Evolutionary conservation across 306 rosid species (phyloP).

Genomic region (Trifolium pratense): DNA sequence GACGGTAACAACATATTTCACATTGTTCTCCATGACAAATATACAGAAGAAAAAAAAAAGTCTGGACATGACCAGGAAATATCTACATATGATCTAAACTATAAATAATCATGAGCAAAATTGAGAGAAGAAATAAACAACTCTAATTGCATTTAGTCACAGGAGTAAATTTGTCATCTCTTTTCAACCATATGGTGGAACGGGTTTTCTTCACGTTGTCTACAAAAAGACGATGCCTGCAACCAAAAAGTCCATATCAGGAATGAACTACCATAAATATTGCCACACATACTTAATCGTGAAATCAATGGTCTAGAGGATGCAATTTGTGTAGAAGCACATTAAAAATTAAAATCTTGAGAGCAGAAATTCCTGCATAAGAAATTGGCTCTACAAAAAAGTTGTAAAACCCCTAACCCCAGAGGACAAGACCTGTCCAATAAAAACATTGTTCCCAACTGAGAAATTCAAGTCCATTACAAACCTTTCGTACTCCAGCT

Average conservation of each 20-base stretch:
- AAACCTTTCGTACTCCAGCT: conserved; percentile 86
- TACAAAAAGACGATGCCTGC: conserved; percentile 75
- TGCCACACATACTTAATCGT: conserved; percentile 15
- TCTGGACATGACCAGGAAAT: conserved; percentile 3
- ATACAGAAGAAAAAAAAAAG: not conserved
- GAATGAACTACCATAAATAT: conserved; percentile 20
- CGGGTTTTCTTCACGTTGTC: conserved; percentile 88
- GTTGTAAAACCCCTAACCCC: conserved; percentile 10
- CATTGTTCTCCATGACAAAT: conserved; percentile 24
- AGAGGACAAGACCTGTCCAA: conserved; percentile 9
- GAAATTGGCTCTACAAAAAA: not conserved
- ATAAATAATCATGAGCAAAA: conserved; percentile 12
- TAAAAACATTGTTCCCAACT: conserved; percentile 24
- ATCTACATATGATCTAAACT: conserved; percentile 39
- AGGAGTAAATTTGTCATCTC: conserved; percentile 71
- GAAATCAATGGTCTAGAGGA: conserved; percentile 5
- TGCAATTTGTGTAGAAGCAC: conserved; percentile 11
- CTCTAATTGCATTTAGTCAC: conserved; percentile 52
- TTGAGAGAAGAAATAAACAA: not conserved
- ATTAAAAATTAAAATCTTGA: not conserved
- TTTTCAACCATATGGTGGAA: conserved; percentile 80
- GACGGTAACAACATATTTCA: conserved; percentile 9
- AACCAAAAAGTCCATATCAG: conserved; percentile 43
- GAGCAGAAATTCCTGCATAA: conserved; percentile 9
- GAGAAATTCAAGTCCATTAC: conserved; percentile 25